Base-by-base conservation (phyloP, 768 basidiomycete species). In the Roridomyces roridus region DNA sequence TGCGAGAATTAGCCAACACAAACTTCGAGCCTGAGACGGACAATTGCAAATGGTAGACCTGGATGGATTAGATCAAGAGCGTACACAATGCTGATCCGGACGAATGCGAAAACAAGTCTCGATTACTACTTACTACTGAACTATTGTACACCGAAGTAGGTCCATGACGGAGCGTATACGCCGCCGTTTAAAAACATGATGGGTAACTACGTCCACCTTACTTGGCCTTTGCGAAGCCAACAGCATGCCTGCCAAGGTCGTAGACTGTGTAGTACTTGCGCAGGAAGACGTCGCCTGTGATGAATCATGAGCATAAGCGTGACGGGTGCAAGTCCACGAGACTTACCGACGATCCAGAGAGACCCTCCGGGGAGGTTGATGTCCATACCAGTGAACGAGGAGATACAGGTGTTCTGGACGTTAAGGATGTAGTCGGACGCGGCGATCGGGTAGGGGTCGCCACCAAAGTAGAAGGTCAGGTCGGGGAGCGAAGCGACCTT, bases 261-360 rank as follows among this genome's bases (percentile, higher is more conserved):
- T 93, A 94, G n/a, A 94, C 90, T n/a, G 91, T 92, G 75, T 81
- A 92, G 73, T 89, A 94, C 68, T 87, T 91, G 72, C 96, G 89
- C 50, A 97, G 86, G 86, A 96, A 97, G 57, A 87, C 90, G 64
- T 96, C 92, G 65, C 92, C 88, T 89, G 59, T 23, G 36, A 50
- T 60, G 46, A 55, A 50, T 6, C 18, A 55, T 40, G 29, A 45
- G 39, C 9, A 24, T 23, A 9, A 59, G n/a, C n/a, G n/a, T n/a
- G n/a, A n/a, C n/a, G n/a, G n/a, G n/a, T n/a, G n/a, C 29, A 24
- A 12, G 71, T 79, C 43, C 76, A 89, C 5, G 18, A 39, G 9
- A 53, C 58, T 44, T 17, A 59, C 95, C 94, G 65, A 97, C 77
- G 65, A 96, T 94, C 94, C 94, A 96, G 42, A 96, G 78, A n/a